A percentile compares a stretch with the other conserved stretches of the same genome.
These are phyloP conservation scores for Microthlaspi erraticum DNA, from an alignment of 345 rosid genomes.

Conservation along the genomic window DNA sequence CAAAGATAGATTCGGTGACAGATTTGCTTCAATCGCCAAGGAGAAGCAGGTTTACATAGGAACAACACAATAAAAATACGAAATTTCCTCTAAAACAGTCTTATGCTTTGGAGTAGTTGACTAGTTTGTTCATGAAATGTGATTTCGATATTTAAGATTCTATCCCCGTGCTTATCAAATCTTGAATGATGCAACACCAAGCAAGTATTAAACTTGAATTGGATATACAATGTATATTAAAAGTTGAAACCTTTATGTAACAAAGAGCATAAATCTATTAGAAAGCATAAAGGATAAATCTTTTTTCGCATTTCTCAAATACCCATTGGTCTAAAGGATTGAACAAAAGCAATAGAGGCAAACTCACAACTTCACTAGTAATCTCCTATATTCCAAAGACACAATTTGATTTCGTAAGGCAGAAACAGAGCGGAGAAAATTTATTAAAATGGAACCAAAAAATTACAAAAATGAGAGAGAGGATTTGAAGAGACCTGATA, in stretches of 20 bases:
- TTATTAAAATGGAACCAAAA: background rate
- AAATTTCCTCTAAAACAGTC: no score
- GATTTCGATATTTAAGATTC: background rate
- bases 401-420: background rate
- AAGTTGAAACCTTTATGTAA: background rate
- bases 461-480: background rate
- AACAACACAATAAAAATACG: no score
- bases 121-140: no score
- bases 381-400: background rate
- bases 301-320: slow-evolving; percentile 7
- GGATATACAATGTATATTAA: background rate
- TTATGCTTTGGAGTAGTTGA: no score
- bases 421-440: slow-evolving; percentile 6
- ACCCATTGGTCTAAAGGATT: slow-evolving; percentile 4
- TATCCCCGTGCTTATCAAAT: background rate
- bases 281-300: background rate
- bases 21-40: background rate
- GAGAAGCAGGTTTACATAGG: background rate
- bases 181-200: background rate
- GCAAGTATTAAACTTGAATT: background rate
- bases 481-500: slow-evolving; percentile 52
- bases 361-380: background rate
- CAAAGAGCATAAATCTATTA: background rate
- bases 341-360: background rate
- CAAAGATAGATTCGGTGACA: background rate